Evolutionary conservation across 73 alveolate species (phyloP).

Genomic region (Paramecium biaurelia): DNA sequence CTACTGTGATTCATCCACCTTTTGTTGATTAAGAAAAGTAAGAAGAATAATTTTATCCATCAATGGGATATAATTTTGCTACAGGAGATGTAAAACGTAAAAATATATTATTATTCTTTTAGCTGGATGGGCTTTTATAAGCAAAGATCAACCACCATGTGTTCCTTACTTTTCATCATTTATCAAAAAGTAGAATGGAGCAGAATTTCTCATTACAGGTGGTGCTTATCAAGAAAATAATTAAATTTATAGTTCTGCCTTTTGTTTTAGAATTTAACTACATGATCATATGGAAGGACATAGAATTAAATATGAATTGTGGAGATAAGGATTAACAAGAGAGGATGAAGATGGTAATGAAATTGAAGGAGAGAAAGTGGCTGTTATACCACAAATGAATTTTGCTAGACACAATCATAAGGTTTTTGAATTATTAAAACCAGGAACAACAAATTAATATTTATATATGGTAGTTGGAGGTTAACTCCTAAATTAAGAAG

Average conservation of each 20-base stretch:
- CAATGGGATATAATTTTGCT: neutral
- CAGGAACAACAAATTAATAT: conserved; percentile 9
- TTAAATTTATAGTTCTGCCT: neutral
- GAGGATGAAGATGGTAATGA: conserved; percentile 28
- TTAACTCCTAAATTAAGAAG: neutral
- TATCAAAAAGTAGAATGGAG: neutral
- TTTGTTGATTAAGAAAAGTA: neutral
- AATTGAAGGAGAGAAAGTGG: neutral
- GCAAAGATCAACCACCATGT: neutral
- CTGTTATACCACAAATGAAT: conserved; percentile 10
- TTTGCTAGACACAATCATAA: conserved; percentile 38
- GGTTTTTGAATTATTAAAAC: conserved; percentile 6
- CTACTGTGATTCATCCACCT: neutral
- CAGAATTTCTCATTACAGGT: neutral
- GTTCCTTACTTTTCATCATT: neutral
- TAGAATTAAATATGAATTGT: neutral
- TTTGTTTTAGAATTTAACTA: neutral
- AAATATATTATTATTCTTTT: neutral
- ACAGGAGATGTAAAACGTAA: neutral
- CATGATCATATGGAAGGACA: conserved; percentile 13
- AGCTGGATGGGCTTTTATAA: neutral
- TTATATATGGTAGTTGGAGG: conserved; percentile 46
- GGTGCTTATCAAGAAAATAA: neutral
- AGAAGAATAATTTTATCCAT: conserved; percentile 20
- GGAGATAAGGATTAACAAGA: neutral